Base-by-base conservation (phyloP, 257 asterid species). In the Petunia axillaris region DNA sequence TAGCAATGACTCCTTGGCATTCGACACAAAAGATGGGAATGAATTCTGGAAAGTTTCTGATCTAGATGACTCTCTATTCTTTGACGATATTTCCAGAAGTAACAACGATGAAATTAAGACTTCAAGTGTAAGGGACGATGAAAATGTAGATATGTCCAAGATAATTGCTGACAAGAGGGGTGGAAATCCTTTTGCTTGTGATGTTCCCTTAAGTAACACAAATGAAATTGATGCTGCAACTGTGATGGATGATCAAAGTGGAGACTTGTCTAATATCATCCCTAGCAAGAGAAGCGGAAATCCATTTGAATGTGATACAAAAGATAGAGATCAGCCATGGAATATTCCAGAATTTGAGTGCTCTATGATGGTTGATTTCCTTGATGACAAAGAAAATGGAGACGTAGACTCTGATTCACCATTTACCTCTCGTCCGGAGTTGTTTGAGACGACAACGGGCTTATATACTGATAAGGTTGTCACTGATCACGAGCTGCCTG, bases 401-500 rank as follows among this genome's bases (percentile, higher is more conserved):
- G 37, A 74, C 35, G 79, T 78, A 53, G 86, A 84, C 78, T 82
- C 88, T 15, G 83, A 74, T 79, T 57, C 80, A 48, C 87, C 64
- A 16, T 50, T 44, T 15, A 75, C 76, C 37, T 55, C 82, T 78
- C 79, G 64, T 82, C 81, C 87, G 4, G 84, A 81, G 70, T 35
- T 84, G 81, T 57, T 79, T 44, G 87, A 78, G 40, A 44, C 77
- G 16, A 87, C 80, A 25, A 41, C 82, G 15, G 64, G 79, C 50
- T 36, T 79, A 58, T 90, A 81, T 70, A 82, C 89, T 2, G 92
- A 91, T 80, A 89, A 91, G 83, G 88, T 78, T 79, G 89, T 91
- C 2, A 78, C 77, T 79, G 93, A 85, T 65, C 87, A 86, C 82
- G 91, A 88, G 54, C 74, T 84, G 77, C 90, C 97, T 4, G 92